Percentiles rank a stretch among this genome's conserved stretches.
Conservation (phyloP, 2,329 filamentous ascomycete genomes). For the Fusarium circinatum region DNA sequence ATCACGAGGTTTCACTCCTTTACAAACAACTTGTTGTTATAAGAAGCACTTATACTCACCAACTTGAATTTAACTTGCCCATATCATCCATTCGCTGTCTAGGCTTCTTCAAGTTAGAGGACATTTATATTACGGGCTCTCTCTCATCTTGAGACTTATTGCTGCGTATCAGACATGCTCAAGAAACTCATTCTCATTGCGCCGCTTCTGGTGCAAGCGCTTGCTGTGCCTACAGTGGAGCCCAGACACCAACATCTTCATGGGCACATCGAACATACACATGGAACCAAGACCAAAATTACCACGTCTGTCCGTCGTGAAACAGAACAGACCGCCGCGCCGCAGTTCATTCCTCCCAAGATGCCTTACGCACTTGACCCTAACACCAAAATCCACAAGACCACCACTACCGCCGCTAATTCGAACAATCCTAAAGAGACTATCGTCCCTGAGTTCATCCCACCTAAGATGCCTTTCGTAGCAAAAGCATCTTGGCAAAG, state of each 20-base stretch:
- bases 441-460: conserved; percentile 26
- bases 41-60: conserved; percentile 24
- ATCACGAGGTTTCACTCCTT: conserved; percentile 20
- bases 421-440: neutral
- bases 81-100: conserved; percentile 1
- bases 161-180: conserved; percentile 35
- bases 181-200: conserved; percentile 34
- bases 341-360: conserved; percentile 28
- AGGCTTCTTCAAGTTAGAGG: conserved; percentile 2
- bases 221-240: conserved; percentile 37
- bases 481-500: conserved; percentile 12
- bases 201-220: conserved; percentile 42
- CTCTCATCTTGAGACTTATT: neutral
- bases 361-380: conserved; percentile 22
- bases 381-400: conserved; percentile 20
- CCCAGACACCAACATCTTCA: conserved; percentile 30
- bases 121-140: neutral
- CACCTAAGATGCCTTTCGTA: conserved; percentile 30
- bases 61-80: neutral
- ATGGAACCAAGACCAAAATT: conserved; percentile 14
- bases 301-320: conserved; percentile 9
- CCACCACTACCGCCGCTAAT: neutral
- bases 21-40: conserved; percentile 13
- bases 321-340: conserved; percentile 14
- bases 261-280: conserved; percentile 27